A percentile compares a stretch with the other conserved stretches of the same genome.
These are phyloP conservation scores for Aleurites moluccanus DNA, from an alignment of 441 rosid species.

Conservation along the genomic window DNA sequence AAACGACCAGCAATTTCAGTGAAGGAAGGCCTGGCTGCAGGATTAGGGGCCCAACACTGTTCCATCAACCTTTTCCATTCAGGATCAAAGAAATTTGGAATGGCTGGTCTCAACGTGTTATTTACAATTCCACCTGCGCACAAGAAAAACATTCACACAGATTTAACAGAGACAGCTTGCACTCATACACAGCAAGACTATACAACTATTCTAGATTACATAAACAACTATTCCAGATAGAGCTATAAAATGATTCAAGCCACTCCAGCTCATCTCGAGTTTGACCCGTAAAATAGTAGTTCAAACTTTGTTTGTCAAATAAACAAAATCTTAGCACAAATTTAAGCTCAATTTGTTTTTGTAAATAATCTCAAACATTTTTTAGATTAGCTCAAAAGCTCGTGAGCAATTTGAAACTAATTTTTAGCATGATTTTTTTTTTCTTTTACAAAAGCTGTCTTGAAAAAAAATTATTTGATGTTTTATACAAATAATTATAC, in stretches of 20 bases:
- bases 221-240: not conserved
- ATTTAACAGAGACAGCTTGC: not conserved
- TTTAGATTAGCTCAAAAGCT: not conserved
- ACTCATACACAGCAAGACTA: not conserved
- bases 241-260: not conserved
- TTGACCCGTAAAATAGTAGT: not conserved
- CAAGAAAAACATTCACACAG: not conserved
- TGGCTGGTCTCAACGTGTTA: conserved; percentile 81
- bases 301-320: not conserved
- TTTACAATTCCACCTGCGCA: conserved; percentile 81
- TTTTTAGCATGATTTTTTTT: no score
- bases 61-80: conserved; percentile 91
- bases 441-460: no score
- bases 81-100: conserved; percentile 70
- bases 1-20: conserved; percentile 77
- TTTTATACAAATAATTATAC: no score
- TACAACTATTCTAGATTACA: not conserved
- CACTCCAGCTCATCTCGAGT: not conserved
- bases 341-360: not conserved
- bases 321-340: not conserved
- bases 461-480: no score
- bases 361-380: not conserved
- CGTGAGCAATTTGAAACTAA: no score
- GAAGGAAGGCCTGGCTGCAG: conserved; percentile 77
- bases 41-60: conserved; percentile 92